Evolutionary conservation across 2,329 filamentous ascomycete genomes (phyloP).

Genomic region (Xylariales sp.): DNA sequence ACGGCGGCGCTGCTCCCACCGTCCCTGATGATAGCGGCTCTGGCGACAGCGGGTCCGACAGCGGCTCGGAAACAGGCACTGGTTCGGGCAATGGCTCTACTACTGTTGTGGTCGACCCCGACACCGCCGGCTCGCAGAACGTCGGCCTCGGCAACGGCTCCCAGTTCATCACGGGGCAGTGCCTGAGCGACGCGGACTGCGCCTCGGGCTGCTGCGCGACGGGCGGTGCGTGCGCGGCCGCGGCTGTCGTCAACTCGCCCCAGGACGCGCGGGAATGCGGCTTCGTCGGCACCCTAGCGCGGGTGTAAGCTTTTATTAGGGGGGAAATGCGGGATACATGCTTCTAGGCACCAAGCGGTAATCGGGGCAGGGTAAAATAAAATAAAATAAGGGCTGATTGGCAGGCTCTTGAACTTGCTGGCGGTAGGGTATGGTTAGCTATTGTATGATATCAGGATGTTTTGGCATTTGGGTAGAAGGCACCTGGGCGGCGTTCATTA

Average conservation of each 20-base stretch:
- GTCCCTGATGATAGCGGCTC: not conserved
- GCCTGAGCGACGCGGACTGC: conserved; percentile 48
- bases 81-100: too few species aligned
- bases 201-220: conserved; percentile 36
- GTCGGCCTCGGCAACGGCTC: conserved; percentile 42
- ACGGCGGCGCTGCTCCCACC: conserved; percentile 7
- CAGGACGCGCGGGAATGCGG: conserved; percentile 28
- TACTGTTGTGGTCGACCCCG: conserved; percentile 19
- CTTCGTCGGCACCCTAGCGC: conserved; percentile 26
- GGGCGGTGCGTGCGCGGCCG: conserved; percentile 27
- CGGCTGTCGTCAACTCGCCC: conserved; percentile 15
- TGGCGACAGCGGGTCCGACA: too few species aligned
- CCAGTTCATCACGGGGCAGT: conserved; percentile 50
- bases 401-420: too few species aligned
- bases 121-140: conserved; percentile 42
- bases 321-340: not conserved
- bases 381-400: too few species aligned
- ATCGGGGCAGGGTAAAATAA: too few species aligned
- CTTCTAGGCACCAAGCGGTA: too few species aligned
- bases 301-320: not conserved
- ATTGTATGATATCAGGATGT: too few species aligned
- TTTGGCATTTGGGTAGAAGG: too few species aligned
- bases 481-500: too few species aligned
- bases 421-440: too few species aligned
- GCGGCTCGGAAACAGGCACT: not conserved